Evolutionary conservation across 2,329 filamentous ascomycete genomes (phyloP), one percentile per base, ranked within the genome.

Genomic region (Ceratocystis papillata): DNA sequence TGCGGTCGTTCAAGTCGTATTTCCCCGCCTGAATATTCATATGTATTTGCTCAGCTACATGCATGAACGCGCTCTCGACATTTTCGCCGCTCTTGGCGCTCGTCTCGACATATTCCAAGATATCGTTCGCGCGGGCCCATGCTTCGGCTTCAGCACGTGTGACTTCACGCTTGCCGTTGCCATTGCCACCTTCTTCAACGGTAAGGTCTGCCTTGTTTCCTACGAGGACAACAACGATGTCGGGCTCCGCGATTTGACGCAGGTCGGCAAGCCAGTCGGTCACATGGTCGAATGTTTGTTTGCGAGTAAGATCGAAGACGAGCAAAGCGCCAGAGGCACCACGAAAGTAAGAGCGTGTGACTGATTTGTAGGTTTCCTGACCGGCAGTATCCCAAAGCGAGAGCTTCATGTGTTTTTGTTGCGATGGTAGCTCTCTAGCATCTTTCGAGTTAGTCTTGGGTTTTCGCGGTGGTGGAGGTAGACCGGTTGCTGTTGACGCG

Each of bases 311-410:
- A 76, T 99, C 94, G 74, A 96, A 99, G 69, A 99, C 94, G 30
- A 99, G 84, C 15, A 99, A 81, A 59, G 82, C 83, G 67, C 83
- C 83, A 30, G 80, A 83, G 17, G 83, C 83, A 72, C 91, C 92
- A 64, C 92, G 87, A 77, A 96, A 96, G 78, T 96, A 96, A 69
- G 89, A 94, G 65, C 93, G 82, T 7, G 93, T 97, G 67, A 97
- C 94, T 57, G 88, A 93, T 76, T 96, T 96, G 80, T 97, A 97
- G 12, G 91, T 96, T 79, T 97, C 93, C 76, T 97, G 93, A 30
- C 93, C 93, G 17, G 93, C 93, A 0, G 93, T 97, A 74, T 96
- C 93, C 93, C 93, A 97, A 10, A 97, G 80, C 57, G 87, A 90
- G 4, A 96, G 82, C 77, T 96, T 96, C 91, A 96, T 96, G 78